Evolutionary conservation across 768 basidiomycete genomes (phyloP).

Genomic region (Ramaria sp.): DNA sequence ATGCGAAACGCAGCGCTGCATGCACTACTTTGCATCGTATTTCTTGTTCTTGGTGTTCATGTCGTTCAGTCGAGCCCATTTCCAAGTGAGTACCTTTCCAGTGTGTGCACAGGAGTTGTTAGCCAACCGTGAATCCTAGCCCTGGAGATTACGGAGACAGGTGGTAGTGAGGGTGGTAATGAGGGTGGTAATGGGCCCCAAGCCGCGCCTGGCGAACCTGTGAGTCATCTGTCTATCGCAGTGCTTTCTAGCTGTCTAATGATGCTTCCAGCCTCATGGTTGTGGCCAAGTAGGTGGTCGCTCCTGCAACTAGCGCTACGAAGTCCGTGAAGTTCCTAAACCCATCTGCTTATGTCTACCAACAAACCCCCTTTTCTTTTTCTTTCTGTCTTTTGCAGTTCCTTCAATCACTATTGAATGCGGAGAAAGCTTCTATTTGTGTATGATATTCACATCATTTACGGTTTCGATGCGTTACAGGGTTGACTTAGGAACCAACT

Average conservation of each 20-base stretch:
- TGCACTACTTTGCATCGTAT: neutral
- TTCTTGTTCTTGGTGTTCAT: neutral
- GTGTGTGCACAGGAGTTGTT: neutral
- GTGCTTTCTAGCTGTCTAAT: neutral
- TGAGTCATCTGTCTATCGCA: neutral
- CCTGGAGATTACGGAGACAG: neutral
- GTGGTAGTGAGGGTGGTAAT: too few species aligned
- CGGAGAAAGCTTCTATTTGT: too few species aligned
- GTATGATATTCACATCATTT: too few species aligned
- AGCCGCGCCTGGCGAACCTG: too few species aligned
- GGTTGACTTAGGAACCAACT: too few species aligned
- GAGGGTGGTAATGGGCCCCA: neutral
- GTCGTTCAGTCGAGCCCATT: neutral
- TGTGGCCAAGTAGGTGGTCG: neutral
- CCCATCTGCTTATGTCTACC: too few species aligned
- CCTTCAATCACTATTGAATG: too few species aligned
- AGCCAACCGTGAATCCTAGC: neutral
- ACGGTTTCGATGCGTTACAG: too few species aligned
- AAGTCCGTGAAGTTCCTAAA: too few species aligned
- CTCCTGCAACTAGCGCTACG: slow-evolving; percentile 3
- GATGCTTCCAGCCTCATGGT: neutral
- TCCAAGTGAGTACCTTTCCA: neutral
- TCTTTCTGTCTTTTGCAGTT: too few species aligned
- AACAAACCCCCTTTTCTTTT: too few species aligned
- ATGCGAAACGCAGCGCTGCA: slow-evolving; percentile 5